phyloP scores from a whole-genome alignment of 768 basidiomycete genomes.

The Neoboletus subvelutipes region DNA sequence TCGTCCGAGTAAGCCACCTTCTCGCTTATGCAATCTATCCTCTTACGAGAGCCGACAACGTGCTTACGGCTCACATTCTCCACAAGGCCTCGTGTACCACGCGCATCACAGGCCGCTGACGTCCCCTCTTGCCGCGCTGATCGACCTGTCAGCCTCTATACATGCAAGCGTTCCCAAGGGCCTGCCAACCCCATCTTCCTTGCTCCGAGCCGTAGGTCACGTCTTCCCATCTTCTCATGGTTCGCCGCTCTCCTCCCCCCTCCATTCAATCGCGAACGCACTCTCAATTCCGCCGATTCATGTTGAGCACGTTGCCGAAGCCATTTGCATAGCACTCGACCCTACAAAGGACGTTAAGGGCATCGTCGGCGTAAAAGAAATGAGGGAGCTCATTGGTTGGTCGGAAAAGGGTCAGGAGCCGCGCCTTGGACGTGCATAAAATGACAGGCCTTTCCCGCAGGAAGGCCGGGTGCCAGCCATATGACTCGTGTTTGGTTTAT shows the following conservation, averaged over 20 bases:
- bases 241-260: slow-evolving; percentile 42
- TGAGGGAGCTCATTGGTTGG: slow-evolving; percentile 80
- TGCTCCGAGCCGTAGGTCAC: slow-evolving; percentile 55
- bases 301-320: slow-evolving; percentile 91
- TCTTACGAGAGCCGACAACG: slow-evolving; percentile 11
- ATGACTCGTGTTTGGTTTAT: slow-evolving; percentile 10
- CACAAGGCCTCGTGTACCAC: slow-evolving; percentile 90
- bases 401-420: slow-evolving; percentile 31
- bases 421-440: slow-evolving; percentile 18
- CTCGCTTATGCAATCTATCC: slow-evolving; percentile 8
- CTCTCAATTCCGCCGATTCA: slow-evolving; percentile 89
- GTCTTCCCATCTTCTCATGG: slow-evolving; percentile 32
- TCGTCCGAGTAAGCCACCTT: slow-evolving; percentile 72
- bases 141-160: slow-evolving; percentile 76
- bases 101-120: slow-evolving; percentile 90
- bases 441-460: slow-evolving; percentile 7
- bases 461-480: neutral
- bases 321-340: slow-evolving; percentile 66
- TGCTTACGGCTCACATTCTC: slow-evolving; percentile 10
- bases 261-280: slow-evolving; percentile 73
- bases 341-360: slow-evolving; percentile 52
- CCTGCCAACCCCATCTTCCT: slow-evolving; percentile 62
- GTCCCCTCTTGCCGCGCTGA: slow-evolving; percentile 77
- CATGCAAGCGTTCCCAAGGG: slow-evolving; percentile 58
- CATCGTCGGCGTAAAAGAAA: slow-evolving; percentile 65